A percentile compares a stretch with the other conserved stretches of the same genome.
These are phyloP conservation scores for Lophiostoma macrostomum DNA, from an alignment of 495 filamentous ascomycete species.

Conservation along the genomic window DNA sequence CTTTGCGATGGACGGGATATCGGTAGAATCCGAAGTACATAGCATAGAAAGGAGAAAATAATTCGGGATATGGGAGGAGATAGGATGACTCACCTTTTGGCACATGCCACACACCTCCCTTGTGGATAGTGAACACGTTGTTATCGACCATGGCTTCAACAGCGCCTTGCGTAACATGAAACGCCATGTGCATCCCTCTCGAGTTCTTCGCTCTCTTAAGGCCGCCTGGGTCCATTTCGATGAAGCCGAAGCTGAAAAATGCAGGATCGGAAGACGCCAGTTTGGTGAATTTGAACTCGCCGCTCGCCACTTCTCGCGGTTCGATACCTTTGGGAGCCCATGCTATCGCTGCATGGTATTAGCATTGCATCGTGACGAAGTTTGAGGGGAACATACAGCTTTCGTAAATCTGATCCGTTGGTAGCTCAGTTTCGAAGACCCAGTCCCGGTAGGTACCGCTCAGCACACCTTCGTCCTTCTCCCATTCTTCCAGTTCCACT, in stretches of 20 bases:
- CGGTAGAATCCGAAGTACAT: background rate
- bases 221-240: constrained; percentile 78
- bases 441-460: constrained; percentile 57
- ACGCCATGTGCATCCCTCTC: constrained; percentile 90
- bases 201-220: constrained; percentile 86
- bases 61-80: background rate
- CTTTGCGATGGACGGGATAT: background rate
- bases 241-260: constrained; percentile 83
- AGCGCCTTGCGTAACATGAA: constrained; percentile 78
- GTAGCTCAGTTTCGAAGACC: constrained; percentile 48
- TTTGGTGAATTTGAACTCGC: constrained; percentile 81
- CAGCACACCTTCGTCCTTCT: constrained; percentile 57
- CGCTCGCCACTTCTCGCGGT: constrained; percentile 62
- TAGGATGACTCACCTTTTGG: constrained; percentile 71
- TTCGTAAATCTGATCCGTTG: constrained; percentile 53
- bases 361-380: background rate
- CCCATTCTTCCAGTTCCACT: constrained; percentile 57
- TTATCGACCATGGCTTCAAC: constrained; percentile 74
- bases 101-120: constrained; percentile 87
- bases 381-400: constrained; percentile 45
- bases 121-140: constrained; percentile 77
- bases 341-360: constrained; percentile 51
- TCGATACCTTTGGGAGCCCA: constrained; percentile 68
- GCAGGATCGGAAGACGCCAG: constrained; percentile 58
- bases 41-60: constrained; percentile 4